Base-by-base conservation (phyloP, 768 basidiomycete genomes). In the Boletus subparvulus region DNA sequence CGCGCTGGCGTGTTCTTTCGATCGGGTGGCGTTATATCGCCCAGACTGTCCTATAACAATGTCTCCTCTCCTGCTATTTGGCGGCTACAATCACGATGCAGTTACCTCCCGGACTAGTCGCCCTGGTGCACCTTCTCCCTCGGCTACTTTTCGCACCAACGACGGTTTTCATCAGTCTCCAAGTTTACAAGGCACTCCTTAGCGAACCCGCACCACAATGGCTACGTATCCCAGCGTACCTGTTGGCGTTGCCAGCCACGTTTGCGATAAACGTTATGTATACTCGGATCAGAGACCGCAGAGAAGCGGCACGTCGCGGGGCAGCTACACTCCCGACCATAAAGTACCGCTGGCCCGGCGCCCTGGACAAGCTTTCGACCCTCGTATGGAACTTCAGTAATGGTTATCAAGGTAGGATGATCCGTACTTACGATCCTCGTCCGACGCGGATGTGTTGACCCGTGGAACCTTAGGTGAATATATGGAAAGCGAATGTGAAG, bases 341-440 rank as follows among this genome's bases (percentile, higher is more conserved):
- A 1, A 56, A 64, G 28, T 80, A 79, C 0, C 76, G 68, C 40
- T 71, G 59, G 64, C 68, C 75, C 7, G 82, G 80, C 26, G 80
- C 78, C 56, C n/a, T 80, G 4, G 83, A 83, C 56, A 60, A 82
- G 16, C 62, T 83, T 26, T 58, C 60, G n/a, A 54, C 32, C 14
- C 65, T 81, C 71, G 67, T 74, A 50, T 59, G 71, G 48, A 73
- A 76, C 33, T 77, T 75, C 51, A 67, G 69, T 4, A 62, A 64
- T 40, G 84, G 83, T 1, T 84, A 85, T 66, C 75, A 76, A 19
- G 81, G 84, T 78, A 56, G 8, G 76, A 55, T 2, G 24, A 16
- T 35, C 30, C 16, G 2, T 12, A 1, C 19, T 21, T 24, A 40
- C 5, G 12, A 12, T 16, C 3, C 7, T 58, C 21, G 7, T n/a